Evolutionary conservation across 2,329 filamentous ascomycete genomes (phyloP), one percentile per base, ranked within the genome.

Genomic region (Fusarium redolens): DNA sequence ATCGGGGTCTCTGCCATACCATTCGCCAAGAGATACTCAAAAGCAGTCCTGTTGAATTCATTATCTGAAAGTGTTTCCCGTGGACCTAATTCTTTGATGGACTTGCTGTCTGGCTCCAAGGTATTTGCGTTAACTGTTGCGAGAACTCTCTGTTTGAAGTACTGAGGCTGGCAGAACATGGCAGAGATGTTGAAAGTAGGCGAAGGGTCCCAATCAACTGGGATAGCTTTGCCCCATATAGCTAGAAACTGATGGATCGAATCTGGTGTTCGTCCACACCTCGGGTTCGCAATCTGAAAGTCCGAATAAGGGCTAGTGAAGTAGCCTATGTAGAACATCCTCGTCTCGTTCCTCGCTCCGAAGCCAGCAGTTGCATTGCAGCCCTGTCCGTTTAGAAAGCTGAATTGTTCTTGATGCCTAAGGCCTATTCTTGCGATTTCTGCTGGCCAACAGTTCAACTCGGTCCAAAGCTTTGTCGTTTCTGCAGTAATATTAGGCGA

Each of bases 291-390:
- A 18, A 88, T 58, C 38, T 79, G 68, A 74, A 72, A 73, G 65
- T 81, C 82, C 0, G 77, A 74, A 3, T 77, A 79, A 0, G 82
- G 65, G 5, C 79, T 77, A 3, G 81, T 74, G 17, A 79, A 79
- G 31, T 85, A 88, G 0, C 86, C 86, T 4, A 86, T 78, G 55
- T 87, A 88, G 2, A 80, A 71, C 44, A 83, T 80, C 0, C 72
- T 41, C 4, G 40, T 41, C 13, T 41, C 40, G 6, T 41, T 41
- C 7, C 40, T 41, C 4, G 40, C 40, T n/a, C 20, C 40, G 14
- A 41, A 41, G 3, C 40, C 40, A n/a, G 40, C 40, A 5, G 40
- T 41, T 14, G 40, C 12, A 20, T 79, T 81, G 41, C 84, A 86
- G 0, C 82, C 82, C 15, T 77, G 76, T 0, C 84, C 81, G 35